These are phyloP conservation scores for Boletus mariae DNA, from an alignment of 1,284 basidiomycete genomes.

Conservation along the genomic window DNA sequence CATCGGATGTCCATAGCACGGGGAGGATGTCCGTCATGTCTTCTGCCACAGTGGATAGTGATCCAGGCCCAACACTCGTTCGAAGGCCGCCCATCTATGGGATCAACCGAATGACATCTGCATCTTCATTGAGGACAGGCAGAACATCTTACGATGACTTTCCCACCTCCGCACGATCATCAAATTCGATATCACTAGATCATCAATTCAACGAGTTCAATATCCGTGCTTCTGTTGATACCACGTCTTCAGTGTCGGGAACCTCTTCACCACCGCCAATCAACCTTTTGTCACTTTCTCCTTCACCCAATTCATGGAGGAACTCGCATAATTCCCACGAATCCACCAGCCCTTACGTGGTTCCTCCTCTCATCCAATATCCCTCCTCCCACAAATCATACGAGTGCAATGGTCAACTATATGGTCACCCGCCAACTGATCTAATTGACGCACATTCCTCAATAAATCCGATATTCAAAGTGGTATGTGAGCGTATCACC, in stretches of 20 bases:
- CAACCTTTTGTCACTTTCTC: constrained; percentile 67
- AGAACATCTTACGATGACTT: constrained; percentile 66
- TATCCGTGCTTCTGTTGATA: constrained; percentile 67
- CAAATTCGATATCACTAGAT: constrained; percentile 78
- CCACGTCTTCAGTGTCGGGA: constrained; percentile 54
- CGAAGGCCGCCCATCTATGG: constrained; percentile 58
- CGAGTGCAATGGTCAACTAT: constrained; percentile 39
- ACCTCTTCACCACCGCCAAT: constrained; percentile 71
- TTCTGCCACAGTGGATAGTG: constrained; percentile 76
- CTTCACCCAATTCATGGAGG: constrained; percentile 50
- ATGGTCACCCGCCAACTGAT: constrained; percentile 47
- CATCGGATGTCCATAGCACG: constrained; percentile 75
- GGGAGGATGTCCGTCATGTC: constrained; percentile 70
- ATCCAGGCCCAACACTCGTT: constrained; percentile 73
- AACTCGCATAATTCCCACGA: constrained; percentile 47
- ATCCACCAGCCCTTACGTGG: constrained; percentile 35
- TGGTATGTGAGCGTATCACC: constrained; percentile 57
- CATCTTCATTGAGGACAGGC: constrained; percentile 63
- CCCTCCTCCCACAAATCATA: constrained; percentile 37
- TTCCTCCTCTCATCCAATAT: constrained; percentile 35
- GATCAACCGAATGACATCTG: constrained; percentile 70
- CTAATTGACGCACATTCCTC: constrained; percentile 57
- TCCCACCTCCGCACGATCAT: constrained; percentile 70
- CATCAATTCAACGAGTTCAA: constrained; percentile 77
- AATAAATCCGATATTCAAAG: constrained; percentile 90